Percentiles rank a stretch among this genome's conserved stretches.
Evolutionary conservation across 2,329 filamentous ascomycete species (phyloP).

Genomic region (Pseudopithomyces maydicus): DNA sequence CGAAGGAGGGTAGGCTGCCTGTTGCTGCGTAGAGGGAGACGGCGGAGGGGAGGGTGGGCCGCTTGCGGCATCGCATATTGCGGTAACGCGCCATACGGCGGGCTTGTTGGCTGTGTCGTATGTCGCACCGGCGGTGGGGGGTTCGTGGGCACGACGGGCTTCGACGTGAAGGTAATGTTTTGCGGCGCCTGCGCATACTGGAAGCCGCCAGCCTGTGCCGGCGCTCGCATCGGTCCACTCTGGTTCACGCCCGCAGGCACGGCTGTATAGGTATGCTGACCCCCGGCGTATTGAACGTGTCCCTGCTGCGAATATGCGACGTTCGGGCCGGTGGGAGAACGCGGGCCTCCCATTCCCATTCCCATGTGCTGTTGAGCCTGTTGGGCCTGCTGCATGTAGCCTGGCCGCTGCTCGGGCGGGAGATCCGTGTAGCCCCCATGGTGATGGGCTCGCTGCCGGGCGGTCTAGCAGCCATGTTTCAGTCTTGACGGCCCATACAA

Average conservation of each 20-base stretch:
- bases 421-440: conserved; percentile 53
- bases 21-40: conserved; percentile 20
- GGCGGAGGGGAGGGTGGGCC: neutral
- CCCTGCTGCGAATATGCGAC: conserved; percentile 29
- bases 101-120: conserved; percentile 27
- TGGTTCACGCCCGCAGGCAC: conserved; percentile 30
- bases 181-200: conserved; percentile 50
- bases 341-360: conserved; percentile 5
- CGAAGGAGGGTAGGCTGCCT: conserved; percentile 32
- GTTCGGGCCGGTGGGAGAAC: conserved; percentile 17
- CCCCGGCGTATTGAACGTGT: conserved; percentile 39
- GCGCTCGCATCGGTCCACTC: conserved; percentile 25
- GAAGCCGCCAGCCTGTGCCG: conserved; percentile 24
- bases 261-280: conserved; percentile 35
- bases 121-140: conserved; percentile 33
- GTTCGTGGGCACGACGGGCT: conserved; percentile 34
- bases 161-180: conserved; percentile 51
- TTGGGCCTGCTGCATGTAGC: conserved; percentile 37
- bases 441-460: conserved; percentile 40
- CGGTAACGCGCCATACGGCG: conserved; percentile 24
- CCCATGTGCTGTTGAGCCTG: conserved; percentile 21
- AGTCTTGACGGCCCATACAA: conserved; percentile 18
- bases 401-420: conserved; percentile 51
- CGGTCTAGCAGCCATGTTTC: conserved; percentile 40
- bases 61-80: conserved; percentile 33